phyloP scores from a whole-genome alignment of 169 alveolate genomes.

The Plasmodium coatneyi region DNA sequence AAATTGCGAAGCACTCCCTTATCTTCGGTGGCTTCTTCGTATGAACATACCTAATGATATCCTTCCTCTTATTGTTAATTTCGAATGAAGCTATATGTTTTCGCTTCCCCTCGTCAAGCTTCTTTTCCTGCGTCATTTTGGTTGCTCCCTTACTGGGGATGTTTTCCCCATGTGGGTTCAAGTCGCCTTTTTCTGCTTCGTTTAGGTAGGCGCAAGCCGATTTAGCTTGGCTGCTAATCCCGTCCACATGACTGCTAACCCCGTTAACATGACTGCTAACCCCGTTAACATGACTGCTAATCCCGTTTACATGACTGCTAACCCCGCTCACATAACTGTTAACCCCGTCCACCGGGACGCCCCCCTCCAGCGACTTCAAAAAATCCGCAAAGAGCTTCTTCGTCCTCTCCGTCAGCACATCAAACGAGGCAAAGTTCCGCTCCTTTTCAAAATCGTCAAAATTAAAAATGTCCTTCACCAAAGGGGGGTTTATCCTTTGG shows the following conservation, averaged over 20 bases:
- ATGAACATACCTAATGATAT: slow-evolving; percentile 27
- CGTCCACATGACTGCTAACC: neutral
- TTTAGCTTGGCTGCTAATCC: neutral
- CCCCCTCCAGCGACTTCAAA: slow-evolving; percentile 18
- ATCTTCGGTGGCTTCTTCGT: slow-evolving; percentile 50
- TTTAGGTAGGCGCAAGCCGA: neutral
- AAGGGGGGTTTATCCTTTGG: slow-evolving; percentile 6
- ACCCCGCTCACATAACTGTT: neutral
- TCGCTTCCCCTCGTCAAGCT: neutral
- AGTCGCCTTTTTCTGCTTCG: neutral
- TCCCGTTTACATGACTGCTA: neutral
- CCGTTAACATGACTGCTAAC: neutral
- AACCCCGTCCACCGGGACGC: neutral
- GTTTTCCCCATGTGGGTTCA: neutral
- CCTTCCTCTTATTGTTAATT: slow-evolving; percentile 39
- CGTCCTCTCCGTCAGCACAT: slow-evolving; percentile 58
- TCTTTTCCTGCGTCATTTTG: neutral
- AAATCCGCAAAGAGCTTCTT: slow-evolving; percentile 7
- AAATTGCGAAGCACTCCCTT: slow-evolving; percentile 26
- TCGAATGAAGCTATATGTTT: slow-evolving; percentile 45
- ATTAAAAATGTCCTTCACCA: slow-evolving; percentile 15
- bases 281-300: neutral
- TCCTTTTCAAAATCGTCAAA: slow-evolving; percentile 40
- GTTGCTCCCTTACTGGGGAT: neutral
- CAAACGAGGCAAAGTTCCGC: slow-evolving; percentile 16